phyloP scores from a whole-genome alignment of 805 yeast species.

The Candida berthetii region DNA sequence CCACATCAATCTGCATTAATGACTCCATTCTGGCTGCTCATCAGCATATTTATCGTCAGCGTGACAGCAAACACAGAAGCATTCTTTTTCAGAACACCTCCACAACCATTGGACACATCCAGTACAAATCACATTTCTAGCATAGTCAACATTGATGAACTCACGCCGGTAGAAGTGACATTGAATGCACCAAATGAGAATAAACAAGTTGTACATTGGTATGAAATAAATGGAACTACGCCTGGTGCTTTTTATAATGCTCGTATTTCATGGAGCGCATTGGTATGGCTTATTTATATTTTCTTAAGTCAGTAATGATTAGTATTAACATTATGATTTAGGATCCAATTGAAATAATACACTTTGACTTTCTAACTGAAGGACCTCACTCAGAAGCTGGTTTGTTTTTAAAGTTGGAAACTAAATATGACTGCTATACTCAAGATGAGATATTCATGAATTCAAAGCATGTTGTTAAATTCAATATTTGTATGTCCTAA shows the following conservation, averaged over 20 bases:
- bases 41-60: too few species aligned
- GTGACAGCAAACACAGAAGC: slow-evolving; percentile 15
- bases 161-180: not conserved
- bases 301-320: not conserved
- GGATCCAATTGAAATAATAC: slow-evolving; percentile 12
- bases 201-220: not conserved
- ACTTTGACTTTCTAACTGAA: slow-evolving; percentile 4
- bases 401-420: slow-evolving; percentile 3
- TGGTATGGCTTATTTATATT: not conserved
- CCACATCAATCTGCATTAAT: too few species aligned
- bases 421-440: slow-evolving; percentile 11
- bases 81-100: slow-evolving; percentile 6
- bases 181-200: slow-evolving; percentile 5
- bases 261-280: slow-evolving; percentile 18
- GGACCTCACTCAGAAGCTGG: slow-evolving; percentile 2
- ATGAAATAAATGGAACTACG: slow-evolving; percentile 2
- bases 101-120: slow-evolving; percentile 1
- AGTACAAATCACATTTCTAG: not conserved
- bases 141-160: slow-evolving; percentile 2
- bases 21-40: not conserved
- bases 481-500: slow-evolving; percentile 2
- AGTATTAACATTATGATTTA: not conserved
- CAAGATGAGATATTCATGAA: slow-evolving; percentile 7
- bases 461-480: slow-evolving; percentile 1
- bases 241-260: slow-evolving; percentile 7